Evolutionary conservation across 345 rosid species (phyloP), one percentile per base, ranked within the genome.

Genomic region (Arabis hirsuta): DNA sequence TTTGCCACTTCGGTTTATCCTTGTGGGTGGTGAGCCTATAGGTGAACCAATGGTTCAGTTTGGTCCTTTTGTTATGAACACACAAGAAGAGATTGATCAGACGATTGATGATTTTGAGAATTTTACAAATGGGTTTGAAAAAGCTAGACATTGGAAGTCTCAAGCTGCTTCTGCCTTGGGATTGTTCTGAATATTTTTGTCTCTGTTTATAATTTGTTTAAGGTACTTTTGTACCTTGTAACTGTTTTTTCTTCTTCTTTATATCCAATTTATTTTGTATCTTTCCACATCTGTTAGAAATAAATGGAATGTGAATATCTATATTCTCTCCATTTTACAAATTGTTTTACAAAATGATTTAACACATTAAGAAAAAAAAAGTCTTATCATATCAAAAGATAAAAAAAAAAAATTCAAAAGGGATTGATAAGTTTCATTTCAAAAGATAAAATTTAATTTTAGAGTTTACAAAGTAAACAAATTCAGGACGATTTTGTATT

Each of bases 21-120:
- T 92, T 72, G 89, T 90, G 10, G 96, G 88, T 73, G 98, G 96
- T 4, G 84, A 90, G 62, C 96, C 97, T 5, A 46, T 92, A 65
- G 82, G 84, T 22, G 97, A 92, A 64, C 96, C 96, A 2, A 24
- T 92, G 31, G 90, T 59, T 13, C 98, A 90, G 65, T 76, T 77
- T 29, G 98, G 96, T 47, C 98, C 96, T 9, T 90, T 90, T 76
- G 98, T 92, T 73, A 90, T 92, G 98, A 92, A 92, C 71, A 88
- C 87, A 9, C 82, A 90, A 56, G 90, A 85, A 48, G 96, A 92
- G 83, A 87, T 92, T 36, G 96, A 88, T 20, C 82, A 73, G 22
- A 84, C 96, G 0, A 62, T 88, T 24, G 85, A 84, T 45, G 98
- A 92, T 81, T 90, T 83, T 71, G 91, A 90, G 52, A 88, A 87